phyloP scores from a whole-genome alignment of 768 basidiomycete species.

The Leccinum aurantiacum region DNA sequence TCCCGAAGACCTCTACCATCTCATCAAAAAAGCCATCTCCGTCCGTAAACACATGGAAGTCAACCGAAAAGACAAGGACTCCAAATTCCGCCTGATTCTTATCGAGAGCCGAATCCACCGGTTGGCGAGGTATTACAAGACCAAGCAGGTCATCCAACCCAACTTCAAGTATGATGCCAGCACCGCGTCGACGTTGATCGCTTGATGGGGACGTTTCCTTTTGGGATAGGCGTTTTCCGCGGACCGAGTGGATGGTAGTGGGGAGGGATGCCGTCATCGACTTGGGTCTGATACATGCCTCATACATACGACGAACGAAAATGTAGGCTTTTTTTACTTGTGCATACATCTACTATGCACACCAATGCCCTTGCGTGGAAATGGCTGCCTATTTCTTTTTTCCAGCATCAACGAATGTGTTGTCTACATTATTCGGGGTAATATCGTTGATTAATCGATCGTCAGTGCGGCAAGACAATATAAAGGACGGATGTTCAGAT shows the following conservation, averaged over 20 bases:
- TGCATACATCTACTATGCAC: constrained; percentile 12
- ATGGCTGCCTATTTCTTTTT: background rate
- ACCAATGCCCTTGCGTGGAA: background rate
- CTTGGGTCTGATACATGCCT: constrained; percentile 10
- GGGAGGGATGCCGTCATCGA: background rate
- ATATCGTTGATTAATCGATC: no score
- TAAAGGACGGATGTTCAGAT: no score
- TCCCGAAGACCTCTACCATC: constrained; percentile 99
- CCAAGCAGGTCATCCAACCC: constrained; percentile 95
- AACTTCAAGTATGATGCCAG: constrained; percentile 98
- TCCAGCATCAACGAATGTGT: no score
- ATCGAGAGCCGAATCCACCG: constrained; percentile 99
- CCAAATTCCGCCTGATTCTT: constrained; percentile 93
- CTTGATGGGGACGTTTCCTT: constrained; percentile 41
- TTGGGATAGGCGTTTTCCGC: background rate
- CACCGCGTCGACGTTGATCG: constrained; percentile 89
- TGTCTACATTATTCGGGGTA: no score
- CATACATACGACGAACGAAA: constrained; percentile 10
- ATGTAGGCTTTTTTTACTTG: constrained; percentile 24
- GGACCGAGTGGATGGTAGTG: constrained; percentile 2
- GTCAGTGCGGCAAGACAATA: no score
- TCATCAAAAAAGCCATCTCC: constrained; percentile 99
- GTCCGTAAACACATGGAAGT: constrained; percentile 98
- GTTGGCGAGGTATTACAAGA: constrained; percentile 98
- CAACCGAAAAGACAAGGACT: constrained; percentile 99